Evolutionary conservation across 176 grass and related monocot genomes (phyloP).

Genomic region (Musa itinerans): DNA sequence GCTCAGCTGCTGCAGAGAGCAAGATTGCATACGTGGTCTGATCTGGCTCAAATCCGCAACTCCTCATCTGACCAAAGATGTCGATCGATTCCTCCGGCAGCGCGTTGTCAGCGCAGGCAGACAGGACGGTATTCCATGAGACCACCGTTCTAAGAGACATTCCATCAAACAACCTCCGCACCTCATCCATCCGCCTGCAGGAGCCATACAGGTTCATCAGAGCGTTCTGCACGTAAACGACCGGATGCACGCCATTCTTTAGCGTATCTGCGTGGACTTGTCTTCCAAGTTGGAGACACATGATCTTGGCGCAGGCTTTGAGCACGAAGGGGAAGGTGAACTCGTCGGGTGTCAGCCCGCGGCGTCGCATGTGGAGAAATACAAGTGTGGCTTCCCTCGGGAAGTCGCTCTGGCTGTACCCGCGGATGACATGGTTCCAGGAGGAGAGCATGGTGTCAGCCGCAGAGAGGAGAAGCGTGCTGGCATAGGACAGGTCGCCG

Average conservation of each 20-base stretch:
- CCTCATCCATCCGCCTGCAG: slow-evolving; percentile 6
- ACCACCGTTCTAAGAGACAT: slow-evolving; percentile 38
- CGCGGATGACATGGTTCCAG: slow-evolving; percentile 23
- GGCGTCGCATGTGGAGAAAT: slow-evolving; percentile 27
- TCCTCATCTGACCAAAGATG: slow-evolving; percentile 28
- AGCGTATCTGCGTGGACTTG: slow-evolving; percentile 37
- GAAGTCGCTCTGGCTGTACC: neutral
- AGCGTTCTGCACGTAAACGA: slow-evolving; percentile 46
- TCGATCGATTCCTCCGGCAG: neutral
- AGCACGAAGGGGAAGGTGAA: slow-evolving; percentile 54
- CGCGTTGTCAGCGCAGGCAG: slow-evolving; percentile 19
- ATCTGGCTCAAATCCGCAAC: slow-evolving; percentile 29
- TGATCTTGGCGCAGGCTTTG: slow-evolving; percentile 40
- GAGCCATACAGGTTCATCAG: slow-evolving; percentile 30
- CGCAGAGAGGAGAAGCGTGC: slow-evolving; percentile 30
- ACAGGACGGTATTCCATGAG: slow-evolving; percentile 45
- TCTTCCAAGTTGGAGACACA: slow-evolving; percentile 13
- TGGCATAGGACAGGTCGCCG: slow-evolving; percentile 17
- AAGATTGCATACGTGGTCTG: slow-evolving; percentile 44
- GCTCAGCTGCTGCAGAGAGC: slow-evolving; percentile 27
- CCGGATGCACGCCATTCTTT: slow-evolving; percentile 23
- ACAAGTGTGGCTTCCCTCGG: neutral
- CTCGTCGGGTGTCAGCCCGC: slow-evolving; percentile 27
- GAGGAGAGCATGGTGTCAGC: slow-evolving; percentile 1
- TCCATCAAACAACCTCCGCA: slow-evolving; percentile 43